Conservation (phyloP, 2,329 filamentous ascomycete genomes). For the Leptographium flavum region DNA sequence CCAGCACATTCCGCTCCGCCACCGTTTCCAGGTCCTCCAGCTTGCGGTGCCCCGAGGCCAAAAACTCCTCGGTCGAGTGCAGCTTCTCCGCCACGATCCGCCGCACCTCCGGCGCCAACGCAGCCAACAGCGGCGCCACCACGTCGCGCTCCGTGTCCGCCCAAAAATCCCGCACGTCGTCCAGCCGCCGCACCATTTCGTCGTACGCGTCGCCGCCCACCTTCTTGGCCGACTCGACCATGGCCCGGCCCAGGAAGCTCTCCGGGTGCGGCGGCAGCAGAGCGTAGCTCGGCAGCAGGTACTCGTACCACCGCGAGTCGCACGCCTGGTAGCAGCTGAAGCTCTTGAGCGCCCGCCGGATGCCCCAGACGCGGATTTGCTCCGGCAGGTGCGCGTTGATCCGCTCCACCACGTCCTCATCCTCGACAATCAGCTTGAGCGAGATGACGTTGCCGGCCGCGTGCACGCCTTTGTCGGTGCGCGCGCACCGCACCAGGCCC, state of each 20-base stretch:
- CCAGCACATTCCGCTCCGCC: constrained; percentile 5
- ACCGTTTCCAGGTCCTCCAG: constrained; percentile 7
- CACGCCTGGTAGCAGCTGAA: constrained; percentile 94
- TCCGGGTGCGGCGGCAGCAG: constrained; percentile 85
- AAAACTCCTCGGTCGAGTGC: constrained; percentile 25
- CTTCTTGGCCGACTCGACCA: constrained; percentile 58
- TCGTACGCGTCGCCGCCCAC: constrained; percentile 48
- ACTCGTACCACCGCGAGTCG: constrained; percentile 95
- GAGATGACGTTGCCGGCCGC: constrained; percentile 92
- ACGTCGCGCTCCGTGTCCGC: constrained; percentile 63
- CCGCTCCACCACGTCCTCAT: constrained; percentile 71
- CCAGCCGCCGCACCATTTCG: constrained; percentile 52
- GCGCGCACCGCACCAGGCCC: constrained; percentile 79
- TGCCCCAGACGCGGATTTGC: constrained; percentile 92
- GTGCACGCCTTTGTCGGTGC: constrained; percentile 95
- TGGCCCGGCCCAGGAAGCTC: constrained; percentile 69
- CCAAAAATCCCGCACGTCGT: constrained; percentile 75
- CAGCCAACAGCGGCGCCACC: constrained; percentile 55
- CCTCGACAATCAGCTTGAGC: constrained; percentile 89
- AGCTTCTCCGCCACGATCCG: constrained; percentile 49
- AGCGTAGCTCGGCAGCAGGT: constrained; percentile 84
- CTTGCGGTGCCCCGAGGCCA: constrained; percentile 1
- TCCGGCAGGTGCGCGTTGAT: constrained; percentile 76
- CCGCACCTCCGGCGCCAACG: constrained; percentile 48
- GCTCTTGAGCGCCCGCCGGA: constrained; percentile 72